These are phyloP conservation scores for Cardamine resedifolia DNA, from an alignment of 345 rosid genomes.

Conservation along the genomic window DNA sequence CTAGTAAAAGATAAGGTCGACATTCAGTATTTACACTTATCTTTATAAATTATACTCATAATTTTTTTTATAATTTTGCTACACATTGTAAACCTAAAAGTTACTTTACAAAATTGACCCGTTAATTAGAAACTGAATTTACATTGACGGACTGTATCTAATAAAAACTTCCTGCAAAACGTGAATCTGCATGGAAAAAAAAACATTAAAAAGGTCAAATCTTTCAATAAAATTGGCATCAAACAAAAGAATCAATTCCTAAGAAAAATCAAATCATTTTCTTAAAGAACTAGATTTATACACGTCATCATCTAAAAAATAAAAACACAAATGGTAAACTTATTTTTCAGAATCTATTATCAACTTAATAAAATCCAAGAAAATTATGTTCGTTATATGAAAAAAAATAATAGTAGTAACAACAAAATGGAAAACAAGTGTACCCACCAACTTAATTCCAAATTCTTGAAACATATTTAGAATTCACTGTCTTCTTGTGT, in stretches of 20 bases:
- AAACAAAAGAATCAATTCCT: constrained; percentile 1
- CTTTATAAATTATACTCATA: neutral
- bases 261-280: constrained; percentile 9
- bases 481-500: constrained; percentile 15
- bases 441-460: constrained; percentile 41
- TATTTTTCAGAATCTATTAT: constrained; percentile 17
- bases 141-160: neutral
- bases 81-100: neutral
- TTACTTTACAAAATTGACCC: neutral
- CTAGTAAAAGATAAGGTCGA: neutral
- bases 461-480: constrained; percentile 29
- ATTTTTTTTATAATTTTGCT: neutral
- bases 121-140: neutral
- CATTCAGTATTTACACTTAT: neutral
- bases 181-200: constrained; percentile 33
- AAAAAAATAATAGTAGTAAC: constrained; percentile 2
- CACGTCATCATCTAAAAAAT: constrained; percentile 9
- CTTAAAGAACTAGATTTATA: neutral
- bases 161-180: constrained; percentile 1
- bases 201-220: constrained; percentile 21
- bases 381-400: constrained; percentile 24
- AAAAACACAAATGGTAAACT: constrained; percentile 7
- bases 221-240: neutral
- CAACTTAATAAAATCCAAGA: constrained; percentile 25
- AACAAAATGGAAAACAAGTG: constrained; percentile 35